Base-by-base conservation (phyloP, 1,139 yeast species). In the Pichia kudriavzevii region DNA sequence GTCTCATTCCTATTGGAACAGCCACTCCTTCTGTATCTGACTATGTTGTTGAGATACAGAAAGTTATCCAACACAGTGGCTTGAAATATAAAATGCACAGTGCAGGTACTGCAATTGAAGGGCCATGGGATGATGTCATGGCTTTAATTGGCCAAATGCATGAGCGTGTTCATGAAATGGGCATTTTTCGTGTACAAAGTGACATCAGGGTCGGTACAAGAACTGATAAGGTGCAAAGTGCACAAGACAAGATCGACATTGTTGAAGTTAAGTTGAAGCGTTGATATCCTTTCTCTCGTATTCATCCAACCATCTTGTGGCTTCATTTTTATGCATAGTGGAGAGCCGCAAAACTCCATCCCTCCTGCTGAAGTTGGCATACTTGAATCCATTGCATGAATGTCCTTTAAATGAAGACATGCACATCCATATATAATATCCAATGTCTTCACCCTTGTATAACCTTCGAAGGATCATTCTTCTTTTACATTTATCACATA, bases 81-180 rank as follows among this genome's bases (percentile, higher is more conserved):
- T 63, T 85, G 36, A 67, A 75, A 35, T 75, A 80, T 40, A 75
- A 83, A 1, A 63, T 85, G 45, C 95, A 85, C 58, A 79, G 91
- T 45, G 95, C 95, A 2, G 95, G 95, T 5, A 84, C 95, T 8
- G 83, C 95, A 15, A n/a, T n/a, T n/a, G n/a, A n/a, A 49, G 95
- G 95, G 0, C 87, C 87, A n/a, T 85, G 95, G 95, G 75, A 76
- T 50, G 83, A 80, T 38, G 95, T 85, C 2, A 80, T 78, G 74
- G 72, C 66, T 21, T 61, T 82, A 37, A 79, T 85, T 48, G 95
- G 95, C n/a, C 69, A 73, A 46, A 63, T 84, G 49, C 95, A 85
- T 50, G 77, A 79, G 49, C 62, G 64, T 33, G 69, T 83, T 32
- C 95, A 85, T 52, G 62, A 61, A 16, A 59, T 66, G 47, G 94